These are phyloP conservation scores for Amanita rimosa DNA, from an alignment of 768 basidiomycete genomes.

Conservation along the genomic window DNA sequence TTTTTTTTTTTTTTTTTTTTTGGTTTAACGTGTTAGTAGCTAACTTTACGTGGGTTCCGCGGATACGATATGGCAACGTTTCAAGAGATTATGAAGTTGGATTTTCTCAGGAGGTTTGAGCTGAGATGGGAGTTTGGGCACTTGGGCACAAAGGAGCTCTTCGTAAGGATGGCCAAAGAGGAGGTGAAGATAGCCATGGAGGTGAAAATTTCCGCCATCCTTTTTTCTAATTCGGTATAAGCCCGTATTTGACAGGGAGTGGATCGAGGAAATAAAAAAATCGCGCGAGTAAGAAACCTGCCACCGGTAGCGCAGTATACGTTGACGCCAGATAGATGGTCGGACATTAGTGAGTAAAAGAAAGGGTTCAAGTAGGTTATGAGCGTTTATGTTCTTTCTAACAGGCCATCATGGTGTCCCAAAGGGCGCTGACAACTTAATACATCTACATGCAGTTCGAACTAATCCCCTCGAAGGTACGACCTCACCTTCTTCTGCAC, in stretches of 20 bases:
- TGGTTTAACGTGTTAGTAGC: neutral
- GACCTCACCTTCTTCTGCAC: neutral
- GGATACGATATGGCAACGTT: slow-evolving; percentile 8
- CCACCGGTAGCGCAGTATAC: neutral
- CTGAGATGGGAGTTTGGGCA: slow-evolving; percentile 16
- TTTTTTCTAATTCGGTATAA: neutral
- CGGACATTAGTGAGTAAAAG: neutral
- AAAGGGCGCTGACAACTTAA: neutral
- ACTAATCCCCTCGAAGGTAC: neutral
- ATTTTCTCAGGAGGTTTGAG: slow-evolving; percentile 14
- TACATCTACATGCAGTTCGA: neutral
- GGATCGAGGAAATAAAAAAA: slow-evolving; percentile 1
- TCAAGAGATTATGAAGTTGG: slow-evolving; percentile 9
- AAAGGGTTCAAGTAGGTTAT: neutral
- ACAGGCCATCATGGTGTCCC: neutral
- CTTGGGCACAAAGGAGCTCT: slow-evolving; percentile 11
- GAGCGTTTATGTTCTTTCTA: neutral
- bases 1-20: no score
- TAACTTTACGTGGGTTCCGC: neutral
- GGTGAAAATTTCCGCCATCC: slow-evolving; percentile 5
- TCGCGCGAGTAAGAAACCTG: neutral
- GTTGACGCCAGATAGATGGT: neutral
- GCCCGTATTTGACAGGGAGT: neutral
- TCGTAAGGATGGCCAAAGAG: slow-evolving; percentile 14
- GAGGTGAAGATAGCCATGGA: slow-evolving; percentile 17